Evolutionary conservation across 768 basidiomycete species (phyloP).

Genomic region (Boletellus emodensis): DNA sequence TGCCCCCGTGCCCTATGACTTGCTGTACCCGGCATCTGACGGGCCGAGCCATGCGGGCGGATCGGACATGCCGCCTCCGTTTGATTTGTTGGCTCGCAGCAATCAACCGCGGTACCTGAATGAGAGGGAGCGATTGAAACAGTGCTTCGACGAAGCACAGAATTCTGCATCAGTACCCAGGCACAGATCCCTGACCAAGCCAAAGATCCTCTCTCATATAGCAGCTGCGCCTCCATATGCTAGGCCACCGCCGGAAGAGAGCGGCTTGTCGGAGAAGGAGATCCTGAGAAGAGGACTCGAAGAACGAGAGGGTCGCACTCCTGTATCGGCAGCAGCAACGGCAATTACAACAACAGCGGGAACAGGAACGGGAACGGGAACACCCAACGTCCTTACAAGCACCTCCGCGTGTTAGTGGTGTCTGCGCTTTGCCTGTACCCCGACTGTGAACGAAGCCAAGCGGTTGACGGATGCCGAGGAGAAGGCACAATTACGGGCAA

Average conservation of each 20-base stretch:
- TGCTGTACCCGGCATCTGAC: slow-evolving; percentile 47
- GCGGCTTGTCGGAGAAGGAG: slow-evolving; percentile 51
- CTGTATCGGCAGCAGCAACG: slow-evolving; percentile 15
- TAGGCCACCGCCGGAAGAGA: slow-evolving; percentile 20
- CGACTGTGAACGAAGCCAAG: slow-evolving; percentile 21
- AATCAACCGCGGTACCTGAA: slow-evolving; percentile 36
- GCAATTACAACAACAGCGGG: neutral
- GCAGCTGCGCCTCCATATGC: slow-evolving; percentile 23
- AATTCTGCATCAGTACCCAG: slow-evolving; percentile 48
- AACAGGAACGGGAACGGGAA: slow-evolving; percentile 4
- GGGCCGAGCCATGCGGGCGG: slow-evolving; percentile 21
- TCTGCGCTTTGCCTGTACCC: slow-evolving; percentile 31
- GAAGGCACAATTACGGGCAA: slow-evolving; percentile 64
- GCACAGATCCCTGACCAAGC: slow-evolving; percentile 15
- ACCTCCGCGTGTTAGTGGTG: slow-evolving; percentile 24
- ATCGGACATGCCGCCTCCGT: slow-evolving; percentile 50
- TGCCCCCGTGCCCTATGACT: slow-evolving; percentile 59
- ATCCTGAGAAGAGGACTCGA: slow-evolving; percentile 51
- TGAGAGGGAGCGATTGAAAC: slow-evolving; percentile 68
- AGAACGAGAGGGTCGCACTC: slow-evolving; percentile 44
- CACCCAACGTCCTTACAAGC: slow-evolving; percentile 15
- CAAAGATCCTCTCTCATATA: slow-evolving; percentile 13
- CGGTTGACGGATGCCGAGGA: slow-evolving; percentile 74
- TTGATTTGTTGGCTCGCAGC: slow-evolving; percentile 39
- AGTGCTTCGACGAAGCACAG: slow-evolving; percentile 62